Evolutionary conservation across 2,329 filamentous ascomycete species (phyloP).

Genomic region (Xylariaceae sp.): DNA sequence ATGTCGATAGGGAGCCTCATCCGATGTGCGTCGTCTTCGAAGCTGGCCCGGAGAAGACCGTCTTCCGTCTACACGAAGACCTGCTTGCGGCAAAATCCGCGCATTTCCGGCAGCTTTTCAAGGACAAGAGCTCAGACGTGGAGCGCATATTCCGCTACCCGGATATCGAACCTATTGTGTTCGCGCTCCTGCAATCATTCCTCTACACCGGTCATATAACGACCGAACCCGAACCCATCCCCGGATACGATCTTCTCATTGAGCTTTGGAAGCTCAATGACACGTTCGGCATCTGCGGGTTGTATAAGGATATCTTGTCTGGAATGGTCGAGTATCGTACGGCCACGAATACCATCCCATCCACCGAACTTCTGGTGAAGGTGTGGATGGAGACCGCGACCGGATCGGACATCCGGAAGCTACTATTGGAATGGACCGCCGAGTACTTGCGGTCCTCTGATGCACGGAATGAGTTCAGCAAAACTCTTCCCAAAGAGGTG

Average conservation of each 20-base stretch:
- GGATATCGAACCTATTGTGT: slow-evolving; percentile 44
- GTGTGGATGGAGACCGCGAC: slow-evolving; percentile 59
- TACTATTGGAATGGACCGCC: slow-evolving; percentile 57
- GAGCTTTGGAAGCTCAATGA: slow-evolving; percentile 53
- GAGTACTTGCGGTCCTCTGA: slow-evolving; percentile 58
- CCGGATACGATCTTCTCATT: slow-evolving; percentile 51
- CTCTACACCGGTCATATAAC: slow-evolving; percentile 49
- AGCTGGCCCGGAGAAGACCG: slow-evolving; percentile 45
- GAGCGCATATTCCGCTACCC: slow-evolving; percentile 49
- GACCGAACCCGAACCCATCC: slow-evolving; percentile 38
- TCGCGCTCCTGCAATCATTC: slow-evolving; percentile 51
- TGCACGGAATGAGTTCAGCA: slow-evolving; percentile 52
- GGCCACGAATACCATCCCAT: slow-evolving; percentile 50
- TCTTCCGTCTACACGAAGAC: slow-evolving; percentile 55
- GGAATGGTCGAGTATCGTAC: slow-evolving; percentile 53
- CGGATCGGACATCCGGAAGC: slow-evolving; percentile 53
- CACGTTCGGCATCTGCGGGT: slow-evolving; percentile 47
- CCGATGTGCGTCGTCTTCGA: slow-evolving; percentile 49
- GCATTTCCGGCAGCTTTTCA: slow-evolving; percentile 45
- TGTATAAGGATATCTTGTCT: slow-evolving; percentile 52
- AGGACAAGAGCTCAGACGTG: slow-evolving; percentile 32
- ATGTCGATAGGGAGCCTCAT: slow-evolving; percentile 45
- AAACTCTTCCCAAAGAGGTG: slow-evolving; percentile 56
- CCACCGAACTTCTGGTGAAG: slow-evolving; percentile 53
- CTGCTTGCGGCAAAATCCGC: slow-evolving; percentile 50